Evolutionary conservation across 768 basidiomycete genomes (phyloP).

Genomic region (Baorangia bicolor): DNA sequence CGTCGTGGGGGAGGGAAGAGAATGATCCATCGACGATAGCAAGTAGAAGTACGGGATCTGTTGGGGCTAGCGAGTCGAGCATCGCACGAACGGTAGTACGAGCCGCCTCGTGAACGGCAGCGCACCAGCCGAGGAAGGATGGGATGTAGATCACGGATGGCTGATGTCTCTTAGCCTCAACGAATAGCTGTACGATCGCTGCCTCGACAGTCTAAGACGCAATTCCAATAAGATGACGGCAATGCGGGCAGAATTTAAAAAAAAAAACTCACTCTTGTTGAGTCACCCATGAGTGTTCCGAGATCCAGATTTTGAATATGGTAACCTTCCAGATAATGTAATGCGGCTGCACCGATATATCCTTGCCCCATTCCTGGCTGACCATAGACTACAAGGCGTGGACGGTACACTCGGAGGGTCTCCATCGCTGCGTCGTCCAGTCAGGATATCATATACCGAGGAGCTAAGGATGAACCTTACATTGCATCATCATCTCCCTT

Average conservation of each 20-base stretch:
- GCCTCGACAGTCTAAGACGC: conserved; percentile 76
- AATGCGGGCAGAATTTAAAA: background rate
- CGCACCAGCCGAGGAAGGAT: conserved; percentile 81
- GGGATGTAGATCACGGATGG: conserved; percentile 96
- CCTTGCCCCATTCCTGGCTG: conserved; percentile 85
- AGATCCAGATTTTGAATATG: conserved; percentile 93
- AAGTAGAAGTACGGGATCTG: conserved; percentile 90
- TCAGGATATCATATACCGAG: conserved; percentile 1
- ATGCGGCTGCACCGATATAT: conserved; percentile 84
- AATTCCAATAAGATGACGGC: background rate
- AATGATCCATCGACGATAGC: conserved; percentile 83
- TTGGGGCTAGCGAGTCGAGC: conserved; percentile 87
- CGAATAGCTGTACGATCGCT: conserved; percentile 89
- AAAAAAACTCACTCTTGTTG: conserved; percentile 67
- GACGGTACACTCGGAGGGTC: conserved; percentile 85
- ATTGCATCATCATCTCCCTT: conserved; percentile 84
- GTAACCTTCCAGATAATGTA: conserved; percentile 95
- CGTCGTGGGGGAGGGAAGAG: too few relatives aligned
- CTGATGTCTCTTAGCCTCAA: conserved; percentile 96
- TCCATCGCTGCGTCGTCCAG: conserved; percentile 69
- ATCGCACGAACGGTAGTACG: conserved; percentile 85
- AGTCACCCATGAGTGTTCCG: conserved; percentile 84
- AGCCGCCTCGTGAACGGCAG: conserved; percentile 79
- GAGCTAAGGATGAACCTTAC: conserved; percentile 41
- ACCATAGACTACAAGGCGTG: conserved; percentile 83